Conservation (phyloP, 2,329 filamentous ascomycete species). For the Didymosphaeria variabile region DNA sequence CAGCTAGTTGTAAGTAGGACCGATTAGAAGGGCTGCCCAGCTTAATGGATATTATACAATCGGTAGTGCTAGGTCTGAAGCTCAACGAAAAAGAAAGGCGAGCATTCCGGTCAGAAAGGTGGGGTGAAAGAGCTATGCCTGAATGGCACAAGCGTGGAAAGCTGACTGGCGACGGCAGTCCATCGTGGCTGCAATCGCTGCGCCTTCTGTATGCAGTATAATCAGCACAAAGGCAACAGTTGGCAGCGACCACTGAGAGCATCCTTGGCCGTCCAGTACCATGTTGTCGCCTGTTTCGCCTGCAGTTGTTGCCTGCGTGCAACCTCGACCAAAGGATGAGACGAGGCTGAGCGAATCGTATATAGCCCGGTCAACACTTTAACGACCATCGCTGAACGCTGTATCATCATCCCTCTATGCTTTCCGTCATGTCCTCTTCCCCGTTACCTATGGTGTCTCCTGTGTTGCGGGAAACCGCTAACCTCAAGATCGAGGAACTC, state of each 20-base stretch:
- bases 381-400: no score
- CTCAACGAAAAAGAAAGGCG: background rate
- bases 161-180: background rate
- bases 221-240: slow-evolving; percentile 6
- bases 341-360: slow-evolving; percentile 6
- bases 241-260: background rate
- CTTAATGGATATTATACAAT: background rate
- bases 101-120: slow-evolving; percentile 14
- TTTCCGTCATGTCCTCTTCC: slow-evolving; percentile 18
- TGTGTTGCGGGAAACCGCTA: slow-evolving; percentile 30
- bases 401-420: background rate
- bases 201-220: slow-evolving; percentile 9
- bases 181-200: background rate
- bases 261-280: background rate
- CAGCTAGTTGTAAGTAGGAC: no score
- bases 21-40: no score
- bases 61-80: background rate
- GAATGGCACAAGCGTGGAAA: slow-evolving; percentile 4
- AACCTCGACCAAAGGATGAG: background rate
- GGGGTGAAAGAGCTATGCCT: slow-evolving; percentile 11
- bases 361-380: background rate
- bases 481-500: slow-evolving; percentile 64
- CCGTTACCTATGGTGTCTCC: slow-evolving; percentile 26
- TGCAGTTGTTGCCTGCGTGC: slow-evolving; percentile 4
- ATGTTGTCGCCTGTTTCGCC: background rate